These are phyloP conservation scores for Sparassis latifolia DNA, from an alignment of 1,284 basidiomycete genomes.

Conservation along the genomic window DNA sequence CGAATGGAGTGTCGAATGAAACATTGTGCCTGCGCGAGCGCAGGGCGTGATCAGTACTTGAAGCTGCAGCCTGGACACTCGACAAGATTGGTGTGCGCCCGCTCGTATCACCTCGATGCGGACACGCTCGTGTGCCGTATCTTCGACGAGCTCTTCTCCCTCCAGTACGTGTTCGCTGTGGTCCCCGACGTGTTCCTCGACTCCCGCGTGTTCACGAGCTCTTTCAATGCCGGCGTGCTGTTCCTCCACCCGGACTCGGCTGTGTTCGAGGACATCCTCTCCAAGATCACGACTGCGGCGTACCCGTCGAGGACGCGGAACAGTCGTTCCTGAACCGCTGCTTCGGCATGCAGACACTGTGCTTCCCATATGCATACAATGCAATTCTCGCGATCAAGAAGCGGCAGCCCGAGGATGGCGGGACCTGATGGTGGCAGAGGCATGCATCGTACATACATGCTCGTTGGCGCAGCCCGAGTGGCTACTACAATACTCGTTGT, in stretches of 20 bases:
- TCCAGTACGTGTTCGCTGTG: constrained; percentile 37
- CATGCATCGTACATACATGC: constrained; percentile 37
- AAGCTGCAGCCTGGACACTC: constrained; percentile 34
- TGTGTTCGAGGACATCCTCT: constrained; percentile 31
- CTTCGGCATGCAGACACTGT: constrained; percentile 30
- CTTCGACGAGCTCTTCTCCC: constrained; percentile 39
- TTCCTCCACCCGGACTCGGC: constrained; percentile 27
- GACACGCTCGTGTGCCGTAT: constrained; percentile 36
- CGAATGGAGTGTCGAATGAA: too few relatives aligned
- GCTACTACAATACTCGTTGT: too few relatives aligned
- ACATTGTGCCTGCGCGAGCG: too few relatives aligned
- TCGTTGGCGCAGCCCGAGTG: constrained; percentile 7
- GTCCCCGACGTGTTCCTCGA: constrained; percentile 35
- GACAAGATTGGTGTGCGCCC: constrained; percentile 22
- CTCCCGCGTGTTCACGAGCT: constrained; percentile 28
- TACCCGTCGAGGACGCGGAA: constrained; percentile 33
- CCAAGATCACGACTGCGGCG: constrained; percentile 26
- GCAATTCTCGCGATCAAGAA: constrained; percentile 38
- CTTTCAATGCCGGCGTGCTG: constrained; percentile 40
- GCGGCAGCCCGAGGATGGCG: constrained; percentile 28
- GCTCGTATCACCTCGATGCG: constrained; percentile 35
- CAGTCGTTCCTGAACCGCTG: constrained; percentile 41
- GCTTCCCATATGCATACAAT: constrained; percentile 40
- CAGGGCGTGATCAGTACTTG: constrained; percentile 29
- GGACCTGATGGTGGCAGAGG: constrained; percentile 24